Percentiles rank a stretch among this genome's conserved stretches.
Evolutionary conservation across 345 rosid genomes (phyloP).

Genomic region (Firmiana major): DNA sequence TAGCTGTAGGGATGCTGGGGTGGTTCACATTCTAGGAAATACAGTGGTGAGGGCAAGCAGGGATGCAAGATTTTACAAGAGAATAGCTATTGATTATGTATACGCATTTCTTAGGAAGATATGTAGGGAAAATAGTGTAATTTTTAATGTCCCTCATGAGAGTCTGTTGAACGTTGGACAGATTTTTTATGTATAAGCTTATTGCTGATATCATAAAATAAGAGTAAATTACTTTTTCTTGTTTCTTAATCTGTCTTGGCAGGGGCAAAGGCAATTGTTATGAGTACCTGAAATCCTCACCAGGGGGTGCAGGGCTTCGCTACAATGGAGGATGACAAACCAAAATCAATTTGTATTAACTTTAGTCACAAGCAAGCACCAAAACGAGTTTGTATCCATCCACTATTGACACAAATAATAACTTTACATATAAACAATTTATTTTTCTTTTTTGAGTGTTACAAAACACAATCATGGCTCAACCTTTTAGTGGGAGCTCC

Average conservation of each 20-base stretch:
- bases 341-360: background rate
- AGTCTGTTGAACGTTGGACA: slow-evolving; percentile 70
- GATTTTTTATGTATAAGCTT: slow-evolving; percentile 50
- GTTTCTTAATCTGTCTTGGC: no score
- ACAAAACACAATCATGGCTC: slow-evolving; percentile 11
- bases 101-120: slow-evolving; percentile 71
- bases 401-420: slow-evolving; percentile 10
- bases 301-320: no score
- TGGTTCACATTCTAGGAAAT: slow-evolving; percentile 71
- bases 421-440: slow-evolving; percentile 15
- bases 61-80: slow-evolving; percentile 55
- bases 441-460: background rate
- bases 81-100: slow-evolving; percentile 56
- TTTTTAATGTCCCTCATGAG: slow-evolving; percentile 75
- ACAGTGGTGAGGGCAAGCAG: slow-evolving; percentile 60
- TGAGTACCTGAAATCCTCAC: no score
- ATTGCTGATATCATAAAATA: background rate
- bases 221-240: no score
- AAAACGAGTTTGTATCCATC: slow-evolving; percentile 6
- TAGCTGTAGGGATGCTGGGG: slow-evolving; percentile 57
- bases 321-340: background rate
- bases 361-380: slow-evolving; percentile 2
- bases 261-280: no score
- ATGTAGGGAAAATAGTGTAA: slow-evolving; percentile 71
- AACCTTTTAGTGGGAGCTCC: slow-evolving; percentile 13